Base-by-base conservation (phyloP, 2,329 filamentous ascomycete genomes). In the Thielaviopsis euricoi region DNA sequence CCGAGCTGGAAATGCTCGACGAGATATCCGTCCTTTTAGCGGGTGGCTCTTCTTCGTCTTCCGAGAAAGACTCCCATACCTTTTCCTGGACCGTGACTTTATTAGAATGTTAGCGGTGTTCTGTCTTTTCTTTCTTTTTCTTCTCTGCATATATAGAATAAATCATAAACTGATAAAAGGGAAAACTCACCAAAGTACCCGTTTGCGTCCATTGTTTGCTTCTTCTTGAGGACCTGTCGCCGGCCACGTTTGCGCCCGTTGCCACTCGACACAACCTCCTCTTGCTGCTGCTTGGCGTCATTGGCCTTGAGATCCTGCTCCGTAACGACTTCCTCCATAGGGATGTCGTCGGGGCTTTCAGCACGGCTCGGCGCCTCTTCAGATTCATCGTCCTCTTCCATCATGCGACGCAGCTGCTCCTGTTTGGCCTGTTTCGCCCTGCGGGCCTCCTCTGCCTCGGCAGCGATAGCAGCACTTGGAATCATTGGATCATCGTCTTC, bases 21-120 rank as follows among this genome's bases (percentile, higher is more conserved):
- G 63, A 56, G 70, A 62, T 61, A 81, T 84, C 6, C 73, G 66
- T 65, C 80, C 82, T 66, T 60, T 67, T 64, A 1, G 71, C 65
- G 3, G 78, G 75, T 9, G 72, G 69, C 33, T 75, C 75, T 22
- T 83, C 79, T 63, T 95, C 89, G 62, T 95, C 89, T 67, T 96
- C 90, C 0, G 89, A 95, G 72, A 94, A 95, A 0, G 86, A 91
- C 68, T 96, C 90, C 90, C 90, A 96, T 0, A 78, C 85, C 0
- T 79, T 72, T 66, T 95, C 89, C 70, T 94, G 87, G 63, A 85
- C 85, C 1, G 89, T 95, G 33, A 95, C 90, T 93, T 64, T 46
- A 50, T 6, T 54, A 22, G 29, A 33, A 10, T 33, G 29, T 33
- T 33, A 33, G 29, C 29, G 12, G 4, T 33, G 29, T 33, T 26